Percentiles rank a stretch among this genome's conserved stretches.
phyloP scores from a whole-genome alignment of 768 basidiomycete species.

The Pisolithus marmoratus region DNA sequence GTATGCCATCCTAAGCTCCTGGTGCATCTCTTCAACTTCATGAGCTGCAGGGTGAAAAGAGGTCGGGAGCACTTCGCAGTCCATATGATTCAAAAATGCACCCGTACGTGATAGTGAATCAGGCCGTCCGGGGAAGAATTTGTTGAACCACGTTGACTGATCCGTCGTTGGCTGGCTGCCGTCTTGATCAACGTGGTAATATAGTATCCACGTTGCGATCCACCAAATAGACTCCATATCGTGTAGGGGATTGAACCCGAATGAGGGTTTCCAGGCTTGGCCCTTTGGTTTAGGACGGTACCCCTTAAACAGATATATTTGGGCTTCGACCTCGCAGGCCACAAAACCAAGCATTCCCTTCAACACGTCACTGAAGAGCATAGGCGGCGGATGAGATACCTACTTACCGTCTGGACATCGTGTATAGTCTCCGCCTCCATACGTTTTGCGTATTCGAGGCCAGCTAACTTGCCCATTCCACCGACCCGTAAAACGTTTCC shows the following conservation, averaged over 20 bases:
- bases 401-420: not conserved
- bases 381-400: not conserved
- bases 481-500: not conserved
- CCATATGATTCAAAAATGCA: not conserved
- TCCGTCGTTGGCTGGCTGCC: not conserved
- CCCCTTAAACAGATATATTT: not conserved
- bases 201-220: not conserved
- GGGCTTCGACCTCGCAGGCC: not conserved
- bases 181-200: not conserved
- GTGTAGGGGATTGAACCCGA: not conserved
- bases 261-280: not conserved
- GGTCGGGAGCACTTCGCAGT: not conserved
- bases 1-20: not conserved
- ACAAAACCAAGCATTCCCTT: not conserved
- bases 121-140: not conserved
- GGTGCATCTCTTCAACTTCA: not conserved
- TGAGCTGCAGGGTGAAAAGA: not conserved
- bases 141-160: not conserved
- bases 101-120: too few relatives aligned
- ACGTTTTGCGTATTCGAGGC: not conserved
- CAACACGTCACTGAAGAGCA: not conserved
- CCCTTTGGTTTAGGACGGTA: too few relatives aligned
- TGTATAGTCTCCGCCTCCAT: not conserved
- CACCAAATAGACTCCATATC: not conserved
- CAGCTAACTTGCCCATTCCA: not conserved